Evolutionary conservation across 1,284 basidiomycete species (phyloP).

Genomic region (Malassezia dermatis): DNA sequence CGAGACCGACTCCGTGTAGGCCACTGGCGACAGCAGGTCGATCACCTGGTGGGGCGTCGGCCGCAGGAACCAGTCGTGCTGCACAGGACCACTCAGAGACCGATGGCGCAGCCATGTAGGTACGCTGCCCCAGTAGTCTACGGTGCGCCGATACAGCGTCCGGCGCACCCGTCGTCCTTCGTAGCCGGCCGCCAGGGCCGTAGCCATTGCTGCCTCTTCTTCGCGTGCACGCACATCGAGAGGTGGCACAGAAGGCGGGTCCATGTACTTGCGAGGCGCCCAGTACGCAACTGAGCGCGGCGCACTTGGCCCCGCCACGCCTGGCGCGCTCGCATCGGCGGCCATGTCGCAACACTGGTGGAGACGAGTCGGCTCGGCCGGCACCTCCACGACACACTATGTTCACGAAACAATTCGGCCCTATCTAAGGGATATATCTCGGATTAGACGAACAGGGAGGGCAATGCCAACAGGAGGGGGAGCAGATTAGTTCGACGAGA

Average conservation of each 20-base stretch:
- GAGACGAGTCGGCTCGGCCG: background rate
- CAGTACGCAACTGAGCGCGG: constrained; percentile 14
- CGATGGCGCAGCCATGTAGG: constrained; percentile 58
- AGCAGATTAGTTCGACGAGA: constrained; percentile 1
- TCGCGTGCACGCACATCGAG: constrained; percentile 64
- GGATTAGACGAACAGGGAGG: constrained; percentile 6
- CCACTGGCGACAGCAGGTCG: constrained; percentile 69
- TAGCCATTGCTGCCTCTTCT: constrained; percentile 60
- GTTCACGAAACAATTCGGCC: background rate
- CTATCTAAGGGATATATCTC: constrained; percentile 5
- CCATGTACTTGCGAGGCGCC: constrained; percentile 43
- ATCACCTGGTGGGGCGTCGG: constrained; percentile 32
- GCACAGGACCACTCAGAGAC: constrained; percentile 2
- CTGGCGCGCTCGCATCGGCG: background rate
- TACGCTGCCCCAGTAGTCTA: constrained; percentile 81
- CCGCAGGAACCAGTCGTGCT: constrained; percentile 18
- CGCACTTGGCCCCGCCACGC: background rate
- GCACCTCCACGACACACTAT: background rate
- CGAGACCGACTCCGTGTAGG: constrained; percentile 76
- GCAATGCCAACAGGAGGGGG: background rate
- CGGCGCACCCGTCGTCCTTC: constrained; percentile 71
- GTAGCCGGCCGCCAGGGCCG: constrained; percentile 42
- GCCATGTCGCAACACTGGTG: background rate
- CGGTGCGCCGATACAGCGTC: constrained; percentile 79
- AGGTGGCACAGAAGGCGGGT: constrained; percentile 59